Evolutionary conservation across 352 stramenopile genomes (phyloP).

Genomic region (Globisporangium abappressorium): DNA sequence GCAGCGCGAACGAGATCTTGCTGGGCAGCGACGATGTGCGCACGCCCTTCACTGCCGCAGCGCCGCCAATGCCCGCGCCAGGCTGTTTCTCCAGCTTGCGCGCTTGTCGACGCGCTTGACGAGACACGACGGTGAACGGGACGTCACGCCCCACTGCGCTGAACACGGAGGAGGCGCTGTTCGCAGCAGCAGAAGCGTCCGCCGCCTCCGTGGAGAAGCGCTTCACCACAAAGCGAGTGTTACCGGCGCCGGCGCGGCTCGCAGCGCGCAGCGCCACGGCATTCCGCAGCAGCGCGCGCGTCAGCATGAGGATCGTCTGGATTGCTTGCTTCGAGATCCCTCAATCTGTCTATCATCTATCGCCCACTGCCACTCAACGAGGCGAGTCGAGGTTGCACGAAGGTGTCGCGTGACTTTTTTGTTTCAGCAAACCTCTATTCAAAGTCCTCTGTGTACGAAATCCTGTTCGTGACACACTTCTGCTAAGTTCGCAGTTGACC

Average conservation of each 20-base stretch:
- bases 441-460: no score
- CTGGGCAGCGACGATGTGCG: conserved; percentile 72
- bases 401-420: not conserved
- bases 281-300: conserved; percentile 12
- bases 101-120: conserved; percentile 57
- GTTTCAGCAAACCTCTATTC: no score
- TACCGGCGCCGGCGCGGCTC: not conserved
- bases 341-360: not conserved
- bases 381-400: conserved; percentile 1
- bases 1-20: conserved; percentile 64
- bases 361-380: conserved; percentile 2
- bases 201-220: conserved; percentile 9
- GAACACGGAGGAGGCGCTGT: conserved; percentile 7
- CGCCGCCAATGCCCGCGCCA: conserved; percentile 14
- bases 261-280: conserved; percentile 8
- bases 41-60: conserved; percentile 36
- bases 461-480: no score
- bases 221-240: not conserved
- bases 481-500: no score
- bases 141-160: conserved; percentile 49
- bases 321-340: conserved; percentile 9
- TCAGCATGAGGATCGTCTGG: conserved; percentile 7
- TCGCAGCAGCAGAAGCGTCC: not conserved
- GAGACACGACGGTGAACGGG: conserved; percentile 52
- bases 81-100: conserved; percentile 39